Conservation (phyloP, 441 rosid genomes). For the Erysimum cheiri region DNA sequence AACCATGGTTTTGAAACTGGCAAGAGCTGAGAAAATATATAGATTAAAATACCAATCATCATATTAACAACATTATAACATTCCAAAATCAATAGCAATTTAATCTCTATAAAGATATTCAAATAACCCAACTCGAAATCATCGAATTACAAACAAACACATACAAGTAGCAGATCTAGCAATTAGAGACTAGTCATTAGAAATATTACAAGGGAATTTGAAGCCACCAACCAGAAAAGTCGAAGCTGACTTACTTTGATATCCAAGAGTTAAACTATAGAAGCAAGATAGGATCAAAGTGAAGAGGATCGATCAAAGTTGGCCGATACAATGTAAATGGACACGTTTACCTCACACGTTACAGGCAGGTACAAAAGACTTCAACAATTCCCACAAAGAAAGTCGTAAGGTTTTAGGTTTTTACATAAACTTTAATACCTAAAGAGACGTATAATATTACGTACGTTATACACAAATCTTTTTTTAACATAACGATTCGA, state of each 20-base stretch:
- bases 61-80: not conserved
- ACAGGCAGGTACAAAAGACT: not conserved
- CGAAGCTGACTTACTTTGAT: not conserved
- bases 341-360: not conserved
- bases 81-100: not conserved
- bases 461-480: not conserved
- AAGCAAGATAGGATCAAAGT: not conserved
- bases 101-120: not conserved
- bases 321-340: not conserved
- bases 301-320: constrained; percentile 17
- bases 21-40: not conserved
- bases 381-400: not conserved
- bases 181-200: not conserved
- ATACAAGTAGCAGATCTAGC: not conserved
- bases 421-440: not conserved
- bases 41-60: not conserved
- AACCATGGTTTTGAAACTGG: constrained; percentile 20
- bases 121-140: not conserved
- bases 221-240: not conserved
- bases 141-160: not conserved
- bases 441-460: not conserved
- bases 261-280: not conserved
- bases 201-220: not conserved
- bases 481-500: constrained; percentile 3
- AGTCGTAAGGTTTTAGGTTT: not conserved